A percentile compares a stretch with the other conserved stretches of the same genome.
These are phyloP conservation scores for Entophlyctis helioformis DNA, from an alignment of 192 early-diverging fungal genomes.

Conservation along the genomic window DNA sequence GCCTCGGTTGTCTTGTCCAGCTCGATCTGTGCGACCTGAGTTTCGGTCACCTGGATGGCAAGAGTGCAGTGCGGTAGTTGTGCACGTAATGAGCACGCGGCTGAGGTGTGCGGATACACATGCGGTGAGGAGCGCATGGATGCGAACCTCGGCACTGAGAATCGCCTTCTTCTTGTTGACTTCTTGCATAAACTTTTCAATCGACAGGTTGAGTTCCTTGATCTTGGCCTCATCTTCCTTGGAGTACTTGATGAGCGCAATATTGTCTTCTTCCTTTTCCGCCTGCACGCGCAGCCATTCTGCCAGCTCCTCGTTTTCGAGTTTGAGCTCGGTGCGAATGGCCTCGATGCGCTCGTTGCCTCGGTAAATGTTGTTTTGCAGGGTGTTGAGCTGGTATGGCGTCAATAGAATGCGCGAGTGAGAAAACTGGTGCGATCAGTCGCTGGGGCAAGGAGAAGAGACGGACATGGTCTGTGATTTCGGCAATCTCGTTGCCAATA, in stretches of 20 bases:
- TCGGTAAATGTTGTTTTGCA: conserved; percentile 46
- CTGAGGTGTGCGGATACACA: no score
- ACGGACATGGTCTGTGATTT: conserved; percentile 33
- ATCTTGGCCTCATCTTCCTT: conserved; percentile 42
- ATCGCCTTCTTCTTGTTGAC: conserved; percentile 44
- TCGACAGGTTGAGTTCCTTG: conserved; percentile 37
- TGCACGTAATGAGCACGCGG: no score
- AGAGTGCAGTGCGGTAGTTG: neutral
- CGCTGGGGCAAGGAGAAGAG: no score
- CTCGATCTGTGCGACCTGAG: conserved; percentile 47
- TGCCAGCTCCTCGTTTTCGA: conserved; percentile 43
- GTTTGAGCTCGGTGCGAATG: conserved; percentile 36
- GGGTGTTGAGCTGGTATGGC: conserved; percentile 20
- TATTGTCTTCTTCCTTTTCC: conserved; percentile 51
- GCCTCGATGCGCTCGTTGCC: conserved; percentile 41
- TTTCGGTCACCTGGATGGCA: conserved; percentile 37
- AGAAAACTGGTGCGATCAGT: neutral
- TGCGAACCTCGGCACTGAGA: conserved; percentile 31
- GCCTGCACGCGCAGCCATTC: conserved; percentile 47
- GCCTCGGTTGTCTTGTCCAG: conserved; percentile 41
- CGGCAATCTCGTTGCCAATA: conserved; percentile 38
- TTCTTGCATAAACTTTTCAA: conserved; percentile 46
- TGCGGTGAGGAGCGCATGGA: no score
- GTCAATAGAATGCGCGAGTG: neutral
- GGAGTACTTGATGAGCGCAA: conserved; percentile 40